Evolutionary conservation across 2,329 filamentous ascomycete species (phyloP), one percentile per base, ranked within the genome.

Genomic region (Alternaria infectoria): DNA sequence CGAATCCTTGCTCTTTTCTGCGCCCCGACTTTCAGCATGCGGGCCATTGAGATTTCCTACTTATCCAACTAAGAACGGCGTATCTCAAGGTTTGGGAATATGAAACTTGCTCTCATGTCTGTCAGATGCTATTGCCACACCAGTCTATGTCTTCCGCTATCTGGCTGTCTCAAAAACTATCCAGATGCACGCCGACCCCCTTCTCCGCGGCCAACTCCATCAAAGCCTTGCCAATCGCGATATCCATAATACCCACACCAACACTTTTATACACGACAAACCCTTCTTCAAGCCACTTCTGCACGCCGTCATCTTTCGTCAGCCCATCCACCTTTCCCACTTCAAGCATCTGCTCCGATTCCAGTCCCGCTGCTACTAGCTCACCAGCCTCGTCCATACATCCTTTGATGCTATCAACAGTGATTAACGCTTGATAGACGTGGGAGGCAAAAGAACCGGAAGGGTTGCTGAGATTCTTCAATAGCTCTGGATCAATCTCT

Each of bases 241-340:
- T 66, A 74, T 86, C 84, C 81, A 85, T 86, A 44, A 86, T 76
- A 0, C 83, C 83, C 70, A 86, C 79, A 0, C 84, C 84, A 8
- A 86, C 83, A 63, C 83, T 84, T 67, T 86, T 86, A 51, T 84
- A 85, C 2, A 86, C 72, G 28, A 84, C 77, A 70, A 83, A 82
- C 2, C 76, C 78, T 0, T 74, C 68, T n/a, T 70, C 61, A 1
- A 77, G 67, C 71, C 67, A 70, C 1, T 25, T 70, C 36, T 28
- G 23, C 25, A 50, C 44, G 2, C 7, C 26, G 8, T 28, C 11
- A 6, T 50, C 45, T 23, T 51, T 11, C 17, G 56, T 61, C 10
- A 63, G 21, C 3, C 21, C 54, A 13, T 55, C 57, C 5, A 65
- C 52, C 36, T 15, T 44, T 4, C 68, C 66, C 7, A 61, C 62